Evolutionary conservation across 2,329 filamentous ascomycete species (phyloP).

Genomic region (Aureobasidium subglaciale): DNA sequence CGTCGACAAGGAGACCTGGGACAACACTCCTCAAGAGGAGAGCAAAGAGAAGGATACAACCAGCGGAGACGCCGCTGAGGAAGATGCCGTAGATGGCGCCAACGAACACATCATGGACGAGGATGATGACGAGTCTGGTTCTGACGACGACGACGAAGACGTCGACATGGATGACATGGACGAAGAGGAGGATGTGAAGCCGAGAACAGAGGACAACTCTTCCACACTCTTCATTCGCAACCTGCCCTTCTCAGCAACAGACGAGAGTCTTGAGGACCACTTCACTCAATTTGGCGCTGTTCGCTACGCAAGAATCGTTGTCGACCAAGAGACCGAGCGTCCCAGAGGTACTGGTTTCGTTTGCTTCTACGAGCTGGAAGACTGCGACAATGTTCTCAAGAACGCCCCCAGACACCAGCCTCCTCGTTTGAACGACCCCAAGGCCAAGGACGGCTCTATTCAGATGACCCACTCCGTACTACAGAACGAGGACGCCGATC

Average conservation of each 20-base stretch:
- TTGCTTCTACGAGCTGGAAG: conserved; percentile 73
- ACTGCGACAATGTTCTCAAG: conserved; percentile 70
- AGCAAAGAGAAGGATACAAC: conserved; percentile 35
- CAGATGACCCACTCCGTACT: conserved; percentile 69
- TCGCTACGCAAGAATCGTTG: conserved; percentile 83
- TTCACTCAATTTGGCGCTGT: conserved; percentile 84
- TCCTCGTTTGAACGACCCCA: conserved; percentile 23
- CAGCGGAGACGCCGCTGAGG: conserved; percentile 19
- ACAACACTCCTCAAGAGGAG: conserved; percentile 32
- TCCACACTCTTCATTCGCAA: conserved; percentile 90
- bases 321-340: conserved; percentile 76
- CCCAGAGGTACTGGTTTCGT: conserved; percentile 93
- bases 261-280: conserved; percentile 74
- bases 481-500: conserved; percentile 76
- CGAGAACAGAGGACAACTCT: conserved; percentile 51
- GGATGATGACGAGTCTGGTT: conserved; percentile 23
- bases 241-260: conserved; percentile 78
- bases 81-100: conserved; percentile 31
- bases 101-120: conserved; percentile 25
- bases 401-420: conserved; percentile 56
- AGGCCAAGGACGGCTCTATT: conserved; percentile 19
- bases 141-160: conserved; percentile 32
- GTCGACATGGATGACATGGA: conserved; percentile 37
- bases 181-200: conserved; percentile 31
- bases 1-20: conserved; percentile 81